A percentile compares a stretch with the other conserved stretches of the same genome.
phyloP scores from a whole-genome alignment of 331 rosid genomes.

The Malus hybrid region DNA sequence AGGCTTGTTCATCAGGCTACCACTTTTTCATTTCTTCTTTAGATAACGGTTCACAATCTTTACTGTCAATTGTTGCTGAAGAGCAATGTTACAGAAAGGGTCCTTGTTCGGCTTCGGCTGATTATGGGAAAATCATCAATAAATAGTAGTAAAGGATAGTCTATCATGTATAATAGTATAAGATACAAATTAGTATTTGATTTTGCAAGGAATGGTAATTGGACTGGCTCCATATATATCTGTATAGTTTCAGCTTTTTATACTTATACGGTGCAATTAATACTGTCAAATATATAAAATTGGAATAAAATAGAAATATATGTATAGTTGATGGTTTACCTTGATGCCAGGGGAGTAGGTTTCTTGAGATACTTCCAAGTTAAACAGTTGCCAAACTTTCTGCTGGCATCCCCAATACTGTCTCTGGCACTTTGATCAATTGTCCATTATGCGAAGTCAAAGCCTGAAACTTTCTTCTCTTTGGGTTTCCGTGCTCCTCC shows the following conservation, averaged over 20 bases:
- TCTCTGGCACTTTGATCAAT: slow-evolving; percentile 67
- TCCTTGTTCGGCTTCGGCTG: not conserved
- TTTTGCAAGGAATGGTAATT: not conserved
- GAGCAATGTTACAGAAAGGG: not conserved
- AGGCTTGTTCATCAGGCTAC: not conserved
- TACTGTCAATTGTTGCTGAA: not conserved
- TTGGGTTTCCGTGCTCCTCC: slow-evolving; percentile 58
- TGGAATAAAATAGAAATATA: not conserved
- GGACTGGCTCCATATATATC: not conserved
- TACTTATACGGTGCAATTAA: not conserved
- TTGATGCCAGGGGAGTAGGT: slow-evolving; percentile 79
- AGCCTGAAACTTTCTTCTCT: slow-evolving; percentile 50
- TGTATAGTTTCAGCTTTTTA: not conserved
- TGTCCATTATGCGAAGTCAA: slow-evolving; percentile 67
- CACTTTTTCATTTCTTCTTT: not conserved
- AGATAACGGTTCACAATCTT: not conserved
- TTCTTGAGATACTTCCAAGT: slow-evolving; percentile 80
- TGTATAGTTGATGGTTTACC: slow-evolving; percentile 12
- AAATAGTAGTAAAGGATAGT: no score
- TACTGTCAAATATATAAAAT: not conserved
- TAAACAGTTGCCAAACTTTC: slow-evolving; percentile 84
- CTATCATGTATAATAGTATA: no score
- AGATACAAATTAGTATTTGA: no score
- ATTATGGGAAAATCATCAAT: no score
- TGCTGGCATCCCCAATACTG: slow-evolving; percentile 74